Evolutionary conservation across 768 basidiomycete genomes (phyloP).

Genomic region (Lactarius pseudohatsudake): DNA sequence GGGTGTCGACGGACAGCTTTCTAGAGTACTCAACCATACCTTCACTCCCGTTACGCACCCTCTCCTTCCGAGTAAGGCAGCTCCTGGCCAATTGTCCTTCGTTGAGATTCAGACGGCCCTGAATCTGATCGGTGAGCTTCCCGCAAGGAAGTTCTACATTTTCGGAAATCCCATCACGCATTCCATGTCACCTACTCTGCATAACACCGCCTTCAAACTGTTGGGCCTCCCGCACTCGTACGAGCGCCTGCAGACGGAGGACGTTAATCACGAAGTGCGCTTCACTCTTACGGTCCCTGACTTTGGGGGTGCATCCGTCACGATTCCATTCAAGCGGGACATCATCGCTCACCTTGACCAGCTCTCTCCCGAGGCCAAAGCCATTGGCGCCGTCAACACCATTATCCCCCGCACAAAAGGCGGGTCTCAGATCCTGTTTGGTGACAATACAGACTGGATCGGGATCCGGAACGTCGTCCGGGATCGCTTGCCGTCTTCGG

Average conservation of each 20-base stretch:
- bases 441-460: slow-evolving; percentile 97
- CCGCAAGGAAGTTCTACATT: slow-evolving; percentile 73
- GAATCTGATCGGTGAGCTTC: slow-evolving; percentile 76
- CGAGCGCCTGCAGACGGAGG: slow-evolving; percentile 68
- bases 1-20: slow-evolving; percentile 85
- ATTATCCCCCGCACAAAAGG: slow-evolving; percentile 57
- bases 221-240: slow-evolving; percentile 88
- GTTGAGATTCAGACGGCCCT: slow-evolving; percentile 81
- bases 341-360: slow-evolving; percentile 80
- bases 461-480: slow-evolving; percentile 68
- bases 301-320: slow-evolving; percentile 96
- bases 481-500: slow-evolving; percentile 41
- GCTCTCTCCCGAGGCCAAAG: slow-evolving; percentile 75
- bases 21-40: slow-evolving; percentile 80
- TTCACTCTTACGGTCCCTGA: slow-evolving; percentile 58
- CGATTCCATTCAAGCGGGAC: slow-evolving; percentile 93
- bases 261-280: slow-evolving; percentile 65
- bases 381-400: slow-evolving; percentile 96
- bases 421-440: slow-evolving; percentile 57
- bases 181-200: slow-evolving; percentile 90
- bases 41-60: slow-evolving; percentile 93
- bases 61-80: slow-evolving; percentile 79
- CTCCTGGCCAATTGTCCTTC: slow-evolving; percentile 92
- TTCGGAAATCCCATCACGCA: slow-evolving; percentile 87
- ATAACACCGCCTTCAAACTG: slow-evolving; percentile 81